Evolutionary conservation across 805 yeast species (phyloP), one percentile per base, ranked within the genome.

Genomic region (Kodamaea leandrae): DNA sequence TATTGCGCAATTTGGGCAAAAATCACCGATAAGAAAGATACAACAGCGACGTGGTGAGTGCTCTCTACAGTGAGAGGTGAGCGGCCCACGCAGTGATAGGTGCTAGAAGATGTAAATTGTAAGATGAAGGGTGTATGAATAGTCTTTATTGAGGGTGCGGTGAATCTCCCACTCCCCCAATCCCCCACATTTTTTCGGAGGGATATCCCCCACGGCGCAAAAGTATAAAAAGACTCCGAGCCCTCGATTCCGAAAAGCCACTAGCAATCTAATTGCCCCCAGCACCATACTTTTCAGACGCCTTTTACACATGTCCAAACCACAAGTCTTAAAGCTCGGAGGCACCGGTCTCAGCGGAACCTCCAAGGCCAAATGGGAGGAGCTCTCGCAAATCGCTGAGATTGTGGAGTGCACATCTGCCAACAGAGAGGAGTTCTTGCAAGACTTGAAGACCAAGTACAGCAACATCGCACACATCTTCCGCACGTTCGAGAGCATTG

Each of bases 331-430:
- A 18, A 71, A 86, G 60, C 59, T 88, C 25, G 91, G 89, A 5
- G 90, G 88, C 32, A 76, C 74, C 27, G 21, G 20, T 4, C n/a
- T 17, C 33, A 18, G 12, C 4, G 32, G 32, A 4, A 4, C 32
- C 5, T 27, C 32, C 5, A 27, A 27, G 15, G 66, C 74, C 23
- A 84, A 82, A 32, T 86, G 93, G 91, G 64, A 68, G n/a, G 66
- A 72, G 18, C 61, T 86, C 14, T 51, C 57, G 8, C 53, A 72
- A 32, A 53, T 72, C 4, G 74, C 69, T 10, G 63, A 66, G n/a
- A 63, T 69, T 12, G 49, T 68, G 20, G 57, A 55, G 16, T 61
- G 71, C 46, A 59, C 62, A 13, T 67, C 73, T 16, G 38, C 47
- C 15, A 52, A 50, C 44, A 52, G 75, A 47, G 58, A 54, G 14